Conservation (phyloP, 2,329 filamentous ascomycete genomes). For the Westerdykella sp. region DNA sequence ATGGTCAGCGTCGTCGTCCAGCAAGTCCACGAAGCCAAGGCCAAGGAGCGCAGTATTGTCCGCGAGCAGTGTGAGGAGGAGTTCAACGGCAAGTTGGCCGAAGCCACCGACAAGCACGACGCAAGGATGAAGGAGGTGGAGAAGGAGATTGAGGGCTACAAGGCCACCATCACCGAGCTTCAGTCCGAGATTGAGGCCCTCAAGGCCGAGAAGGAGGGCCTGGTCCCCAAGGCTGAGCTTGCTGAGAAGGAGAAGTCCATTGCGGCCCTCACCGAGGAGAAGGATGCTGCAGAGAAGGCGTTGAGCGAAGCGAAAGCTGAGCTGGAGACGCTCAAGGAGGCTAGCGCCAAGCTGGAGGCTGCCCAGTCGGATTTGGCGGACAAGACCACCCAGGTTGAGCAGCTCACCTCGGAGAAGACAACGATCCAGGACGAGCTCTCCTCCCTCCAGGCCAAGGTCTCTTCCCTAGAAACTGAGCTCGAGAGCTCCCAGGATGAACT, state of each 20-base stretch:
- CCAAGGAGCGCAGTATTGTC: conserved; percentile 32
- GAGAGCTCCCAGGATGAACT: background rate
- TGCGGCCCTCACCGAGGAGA: conserved; percentile 19
- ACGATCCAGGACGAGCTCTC: conserved; percentile 9
- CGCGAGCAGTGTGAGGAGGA: conserved; percentile 31
- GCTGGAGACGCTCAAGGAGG: conserved; percentile 16
- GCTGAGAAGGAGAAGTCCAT: conserved; percentile 27
- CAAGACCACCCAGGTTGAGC: conserved; percentile 2
- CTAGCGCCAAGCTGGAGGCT: conserved; percentile 7
- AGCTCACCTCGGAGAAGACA: conserved; percentile 5
- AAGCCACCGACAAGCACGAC: conserved; percentile 13
- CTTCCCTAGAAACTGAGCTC: conserved; percentile 16
- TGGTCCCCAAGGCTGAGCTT: conserved; percentile 21
- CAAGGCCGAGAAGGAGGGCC: conserved; percentile 13
- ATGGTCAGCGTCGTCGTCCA: conserved; percentile 39
- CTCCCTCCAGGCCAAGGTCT: conserved; percentile 11
- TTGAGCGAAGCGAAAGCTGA: conserved; percentile 15
- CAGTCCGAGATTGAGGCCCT: conserved; percentile 27
- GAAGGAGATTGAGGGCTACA: conserved; percentile 17
- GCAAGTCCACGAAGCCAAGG: conserved; percentile 36
- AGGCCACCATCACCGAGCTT: conserved; percentile 8
- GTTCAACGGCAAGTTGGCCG: conserved; percentile 24
- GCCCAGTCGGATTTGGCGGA: conserved; percentile 1
- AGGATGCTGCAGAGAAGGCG: conserved; percentile 13
- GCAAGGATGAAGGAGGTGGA: conserved; percentile 21